A percentile compares a stretch with the other conserved stretches of the same genome.
Evolutionary conservation across 2,329 filamentous ascomycete species (phyloP).

Genomic region (Fusarium brachygibbosum): DNA sequence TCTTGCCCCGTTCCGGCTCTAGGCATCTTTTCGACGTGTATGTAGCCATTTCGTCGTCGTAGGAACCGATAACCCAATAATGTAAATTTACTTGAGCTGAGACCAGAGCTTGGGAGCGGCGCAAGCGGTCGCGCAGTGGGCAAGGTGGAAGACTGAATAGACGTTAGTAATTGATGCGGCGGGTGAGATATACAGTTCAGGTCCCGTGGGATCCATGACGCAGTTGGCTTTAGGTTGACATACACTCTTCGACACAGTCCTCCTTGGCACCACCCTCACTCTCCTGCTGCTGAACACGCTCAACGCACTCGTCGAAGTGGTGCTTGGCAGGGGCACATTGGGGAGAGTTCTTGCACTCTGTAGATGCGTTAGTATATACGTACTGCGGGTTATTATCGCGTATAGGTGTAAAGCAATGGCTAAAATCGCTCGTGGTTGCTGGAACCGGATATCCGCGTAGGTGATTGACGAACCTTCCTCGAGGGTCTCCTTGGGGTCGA

Average conservation of each 20-base stretch:
- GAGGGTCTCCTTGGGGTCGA: constrained; percentile 88
- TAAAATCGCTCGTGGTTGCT: constrained; percentile 40
- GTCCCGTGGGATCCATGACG: constrained; percentile 18
- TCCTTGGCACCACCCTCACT: constrained; percentile 82
- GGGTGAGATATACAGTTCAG: not conserved
- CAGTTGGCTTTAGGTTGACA: constrained; percentile 47
- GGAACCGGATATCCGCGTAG: constrained; percentile 2
- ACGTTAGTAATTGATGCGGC: constrained; percentile 31
- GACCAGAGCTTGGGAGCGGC: constrained; percentile 97
- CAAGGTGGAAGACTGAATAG: constrained; percentile 91
- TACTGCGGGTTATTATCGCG: constrained; percentile 22
- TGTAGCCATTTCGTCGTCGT: constrained; percentile 44
- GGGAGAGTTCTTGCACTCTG: constrained; percentile 91
- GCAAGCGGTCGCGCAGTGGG: constrained; percentile 93
- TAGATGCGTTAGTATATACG: constrained; percentile 40
- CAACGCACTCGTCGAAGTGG: constrained; percentile 98
- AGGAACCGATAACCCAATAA: constrained; percentile 35
- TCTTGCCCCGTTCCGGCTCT: constrained; percentile 45
- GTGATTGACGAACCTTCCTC: constrained; percentile 83
- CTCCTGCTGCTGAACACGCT: constrained; percentile 79
- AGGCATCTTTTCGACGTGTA: constrained; percentile 44
- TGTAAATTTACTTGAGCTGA: constrained; percentile 81
- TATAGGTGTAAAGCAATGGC: constrained; percentile 26
- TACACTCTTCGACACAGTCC: constrained; percentile 99
- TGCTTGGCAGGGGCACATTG: constrained; percentile 92